Percentiles rank a stretch among this genome's conserved stretches.
phyloP scores from a whole-genome alignment of 805 yeast genomes.

The Nakazawaea wickerhamii region DNA sequence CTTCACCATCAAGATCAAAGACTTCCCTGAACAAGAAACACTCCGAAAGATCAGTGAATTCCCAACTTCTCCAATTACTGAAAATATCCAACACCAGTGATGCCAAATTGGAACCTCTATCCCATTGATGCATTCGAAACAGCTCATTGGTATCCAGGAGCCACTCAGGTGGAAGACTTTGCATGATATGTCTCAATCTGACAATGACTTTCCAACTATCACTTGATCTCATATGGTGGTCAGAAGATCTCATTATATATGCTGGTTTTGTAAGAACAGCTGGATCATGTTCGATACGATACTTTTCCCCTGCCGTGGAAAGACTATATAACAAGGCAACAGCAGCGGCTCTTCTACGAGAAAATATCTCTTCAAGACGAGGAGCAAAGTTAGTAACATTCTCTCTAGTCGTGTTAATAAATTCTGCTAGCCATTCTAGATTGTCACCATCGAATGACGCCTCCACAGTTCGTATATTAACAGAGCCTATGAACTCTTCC shows the following conservation, averaged over 20 bases:
- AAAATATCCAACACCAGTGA: constrained; percentile 60
- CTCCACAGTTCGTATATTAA: constrained; percentile 11
- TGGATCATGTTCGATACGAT: constrained; percentile 73
- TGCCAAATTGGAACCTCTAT: constrained; percentile 28
- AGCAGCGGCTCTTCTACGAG: constrained; percentile 14
- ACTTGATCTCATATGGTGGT: constrained; percentile 69
- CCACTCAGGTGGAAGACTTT: constrained; percentile 55
- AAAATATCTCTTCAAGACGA: neutral
- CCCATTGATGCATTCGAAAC: constrained; percentile 31
- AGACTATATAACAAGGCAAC: constrained; percentile 38
- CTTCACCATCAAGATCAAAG: constrained; percentile 28
- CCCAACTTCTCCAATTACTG: constrained; percentile 89
- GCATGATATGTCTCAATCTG: constrained; percentile 68
- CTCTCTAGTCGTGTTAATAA: constrained; percentile 5
- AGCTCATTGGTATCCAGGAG: constrained; percentile 24
- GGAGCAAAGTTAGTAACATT: neutral
- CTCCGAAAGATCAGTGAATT: constrained; percentile 57
- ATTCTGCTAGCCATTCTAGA: constrained; percentile 22
- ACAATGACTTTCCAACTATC: constrained; percentile 87
- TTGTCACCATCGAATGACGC: constrained; percentile 14
- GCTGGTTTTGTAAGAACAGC: constrained; percentile 88
- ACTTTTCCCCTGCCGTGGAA: constrained; percentile 32
- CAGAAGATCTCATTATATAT: constrained; percentile 64
- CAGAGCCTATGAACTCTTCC: constrained; percentile 14
- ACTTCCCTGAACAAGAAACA: constrained; percentile 49